These are phyloP conservation scores for Phlebiopsis flavidoalba DNA, from an alignment of 768 basidiomycete genomes.

Conservation along the genomic window DNA sequence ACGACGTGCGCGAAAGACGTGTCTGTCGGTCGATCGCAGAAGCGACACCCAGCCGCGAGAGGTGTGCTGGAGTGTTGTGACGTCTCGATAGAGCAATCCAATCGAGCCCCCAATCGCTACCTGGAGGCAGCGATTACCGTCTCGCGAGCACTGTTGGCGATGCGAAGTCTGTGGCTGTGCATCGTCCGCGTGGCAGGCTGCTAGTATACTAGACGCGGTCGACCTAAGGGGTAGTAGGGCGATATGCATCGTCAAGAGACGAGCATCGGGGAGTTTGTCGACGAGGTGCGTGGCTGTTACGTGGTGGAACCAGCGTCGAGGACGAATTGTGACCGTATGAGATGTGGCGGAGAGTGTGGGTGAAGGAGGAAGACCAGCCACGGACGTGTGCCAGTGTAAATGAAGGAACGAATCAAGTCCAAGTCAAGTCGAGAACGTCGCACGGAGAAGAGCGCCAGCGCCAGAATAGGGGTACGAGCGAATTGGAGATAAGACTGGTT, in stretches of 20 bases:
- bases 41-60: too few species aligned
- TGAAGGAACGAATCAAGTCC: conserved; percentile 20
- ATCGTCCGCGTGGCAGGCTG: conserved; percentile 11
- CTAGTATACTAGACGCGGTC: not conserved
- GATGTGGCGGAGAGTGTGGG: conserved; percentile 12
- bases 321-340: not conserved
- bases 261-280: not conserved
- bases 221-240: conserved; percentile 12
- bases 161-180: not conserved
- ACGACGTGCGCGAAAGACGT: conserved; percentile 34
- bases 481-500: conserved; percentile 23
- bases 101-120: conserved; percentile 48
- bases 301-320: not conserved
- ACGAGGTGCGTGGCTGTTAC: not conserved
- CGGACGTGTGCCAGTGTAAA: conserved; percentile 13
- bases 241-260: conserved; percentile 5
- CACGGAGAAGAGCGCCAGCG: conserved; percentile 7
- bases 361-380: conserved; percentile 11
- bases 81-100: conserved; percentile 44
- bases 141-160: conserved; percentile 34
- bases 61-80: too few species aligned
- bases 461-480: conserved; percentile 14
- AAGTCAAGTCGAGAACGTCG: conserved; percentile 16
- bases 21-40: conserved; percentile 47
- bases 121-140: too few species aligned